phyloP scores from a whole-genome alignment of 2,329 filamentous ascomycete genomes.

The Clathrospora elynae region DNA sequence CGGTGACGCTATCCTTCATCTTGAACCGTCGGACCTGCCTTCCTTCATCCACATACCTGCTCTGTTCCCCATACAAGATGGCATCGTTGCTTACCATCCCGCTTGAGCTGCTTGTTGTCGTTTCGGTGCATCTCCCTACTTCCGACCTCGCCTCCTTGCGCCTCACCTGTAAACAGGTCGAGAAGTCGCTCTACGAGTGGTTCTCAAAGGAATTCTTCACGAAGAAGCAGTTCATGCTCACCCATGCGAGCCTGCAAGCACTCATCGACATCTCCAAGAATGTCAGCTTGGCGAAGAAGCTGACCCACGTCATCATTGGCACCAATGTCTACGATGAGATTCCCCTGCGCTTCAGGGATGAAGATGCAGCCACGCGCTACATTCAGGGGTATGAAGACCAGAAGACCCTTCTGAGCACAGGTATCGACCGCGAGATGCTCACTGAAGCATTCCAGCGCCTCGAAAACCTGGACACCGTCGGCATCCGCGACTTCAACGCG shows the following conservation, averaged over 20 bases:
- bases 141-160: slow-evolving; percentile 62
- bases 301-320: slow-evolving; percentile 58
- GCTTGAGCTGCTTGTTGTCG: slow-evolving; percentile 61
- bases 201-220: slow-evolving; percentile 69
- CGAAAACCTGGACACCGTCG: slow-evolving; percentile 60
- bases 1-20: neutral
- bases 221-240: slow-evolving; percentile 69
- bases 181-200: slow-evolving; percentile 59
- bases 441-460: slow-evolving; percentile 62
- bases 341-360: slow-evolving; percentile 20
- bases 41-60: neutral
- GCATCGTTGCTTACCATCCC: slow-evolving; percentile 51
- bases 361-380: slow-evolving; percentile 21
- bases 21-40: neutral
- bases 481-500: slow-evolving; percentile 65
- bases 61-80: slow-evolving; percentile 19
- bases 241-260: slow-evolving; percentile 60
- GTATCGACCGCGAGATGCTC: slow-evolving; percentile 60
- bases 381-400: slow-evolving; percentile 31
- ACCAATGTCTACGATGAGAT: slow-evolving; percentile 42
- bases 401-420: slow-evolving; percentile 46
- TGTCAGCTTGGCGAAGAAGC: slow-evolving; percentile 46
- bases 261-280: slow-evolving; percentile 54
- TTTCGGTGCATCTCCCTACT: slow-evolving; percentile 61
- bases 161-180: slow-evolving; percentile 60